Evolutionary conservation across 2,329 filamentous ascomycete species (phyloP).

Genomic region (Colletotrichum sp.): DNA sequence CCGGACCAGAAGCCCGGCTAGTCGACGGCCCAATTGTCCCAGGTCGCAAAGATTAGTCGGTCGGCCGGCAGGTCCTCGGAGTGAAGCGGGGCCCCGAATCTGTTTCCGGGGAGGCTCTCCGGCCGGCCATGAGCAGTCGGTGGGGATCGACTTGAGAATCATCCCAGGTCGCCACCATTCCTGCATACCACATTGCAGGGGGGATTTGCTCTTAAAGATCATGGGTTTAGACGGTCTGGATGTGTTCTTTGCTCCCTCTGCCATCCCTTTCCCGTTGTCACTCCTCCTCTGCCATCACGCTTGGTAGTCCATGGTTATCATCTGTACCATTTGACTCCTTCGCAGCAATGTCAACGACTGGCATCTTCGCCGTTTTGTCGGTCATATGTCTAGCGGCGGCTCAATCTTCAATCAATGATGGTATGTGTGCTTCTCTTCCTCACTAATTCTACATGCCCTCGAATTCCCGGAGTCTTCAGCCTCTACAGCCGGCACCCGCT

Average conservation of each 20-base stretch:
- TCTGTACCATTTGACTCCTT: background rate
- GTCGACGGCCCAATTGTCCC: background rate
- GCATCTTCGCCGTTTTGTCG: background rate
- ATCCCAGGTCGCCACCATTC: background rate
- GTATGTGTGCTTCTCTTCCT: background rate
- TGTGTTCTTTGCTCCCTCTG: background rate
- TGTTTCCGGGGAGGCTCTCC: background rate
- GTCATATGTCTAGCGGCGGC: background rate
- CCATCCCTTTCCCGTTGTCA: background rate
- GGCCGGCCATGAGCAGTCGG: background rate
- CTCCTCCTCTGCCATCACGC: background rate
- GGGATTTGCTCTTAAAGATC: background rate
- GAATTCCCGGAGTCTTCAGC: background rate
- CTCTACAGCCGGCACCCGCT: background rate
- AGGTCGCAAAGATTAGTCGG: background rate
- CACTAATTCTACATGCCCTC: background rate
- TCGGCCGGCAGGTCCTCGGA: background rate
- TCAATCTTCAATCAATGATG: background rate
- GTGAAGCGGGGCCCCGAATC: background rate
- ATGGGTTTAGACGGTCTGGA: background rate
- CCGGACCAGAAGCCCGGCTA: background rate
- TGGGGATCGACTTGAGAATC: background rate
- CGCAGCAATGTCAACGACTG: background rate
- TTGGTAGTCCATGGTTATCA: background rate
- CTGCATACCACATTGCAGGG: background rate